Conservation (phyloP, 1,284 basidiomycete species). For the Omphalotus olearius region DNA sequence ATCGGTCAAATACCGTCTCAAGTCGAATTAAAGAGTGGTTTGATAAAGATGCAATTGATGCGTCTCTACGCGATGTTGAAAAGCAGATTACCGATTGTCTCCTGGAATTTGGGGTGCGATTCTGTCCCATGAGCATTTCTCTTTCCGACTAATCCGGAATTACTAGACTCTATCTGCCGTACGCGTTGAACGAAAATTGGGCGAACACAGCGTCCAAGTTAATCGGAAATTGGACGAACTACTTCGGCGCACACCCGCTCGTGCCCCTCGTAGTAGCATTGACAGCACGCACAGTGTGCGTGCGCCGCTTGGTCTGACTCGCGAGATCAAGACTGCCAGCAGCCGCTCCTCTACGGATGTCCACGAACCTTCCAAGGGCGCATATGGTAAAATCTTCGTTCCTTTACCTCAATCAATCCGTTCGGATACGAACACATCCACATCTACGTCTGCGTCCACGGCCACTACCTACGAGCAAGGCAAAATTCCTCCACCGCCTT, state of each 20-base stretch:
- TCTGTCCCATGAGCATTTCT: not conserved
- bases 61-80: conserved; percentile 12
- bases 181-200: conserved; percentile 14
- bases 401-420: not conserved
- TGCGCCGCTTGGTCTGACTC: too few relatives aligned
- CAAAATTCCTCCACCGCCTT: too few relatives aligned
- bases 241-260: conserved; percentile 5
- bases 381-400: too few relatives aligned
- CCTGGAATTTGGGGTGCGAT: conserved; percentile 15
- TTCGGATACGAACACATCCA: not conserved
- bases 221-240: conserved; percentile 16
- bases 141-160: not conserved
- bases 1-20: not conserved
- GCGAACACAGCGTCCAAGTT: conserved; percentile 11
- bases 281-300: not conserved
- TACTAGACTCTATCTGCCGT: conserved; percentile 10
- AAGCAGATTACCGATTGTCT: conserved; percentile 15
- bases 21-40: conserved; percentile 9
- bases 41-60: conserved; percentile 9
- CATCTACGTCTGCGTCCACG: not conserved
- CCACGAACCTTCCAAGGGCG: too few relatives aligned
- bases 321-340: too few relatives aligned
- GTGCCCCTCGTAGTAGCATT: not conserved
- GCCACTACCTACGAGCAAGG: too few relatives aligned
- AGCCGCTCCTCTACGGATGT: too few relatives aligned